phyloP scores from a whole-genome alignment of 1,284 basidiomycete species.

The Gymnopus androsaceus region DNA sequence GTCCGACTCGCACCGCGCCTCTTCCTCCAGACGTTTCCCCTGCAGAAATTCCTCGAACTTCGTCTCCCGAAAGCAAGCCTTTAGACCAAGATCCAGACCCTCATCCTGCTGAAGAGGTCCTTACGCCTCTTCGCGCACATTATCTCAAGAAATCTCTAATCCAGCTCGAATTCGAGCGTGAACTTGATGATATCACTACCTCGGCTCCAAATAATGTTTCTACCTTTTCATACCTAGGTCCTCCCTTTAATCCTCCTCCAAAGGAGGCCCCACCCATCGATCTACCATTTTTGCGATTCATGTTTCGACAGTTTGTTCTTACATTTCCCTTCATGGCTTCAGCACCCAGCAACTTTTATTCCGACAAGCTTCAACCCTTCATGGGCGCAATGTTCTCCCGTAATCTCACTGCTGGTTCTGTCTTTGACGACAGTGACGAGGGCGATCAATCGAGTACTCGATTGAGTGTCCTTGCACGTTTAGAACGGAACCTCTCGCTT shows the following conservation, averaged over 20 bases:
- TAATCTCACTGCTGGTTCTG: slow-evolving; percentile 69
- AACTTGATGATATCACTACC: slow-evolving; percentile 73
- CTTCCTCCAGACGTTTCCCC: slow-evolving; percentile 15
- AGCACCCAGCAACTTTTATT: slow-evolving; percentile 88
- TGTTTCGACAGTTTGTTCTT: slow-evolving; percentile 89
- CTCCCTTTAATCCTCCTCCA: slow-evolving; percentile 78
- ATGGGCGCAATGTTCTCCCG: slow-evolving; percentile 78
- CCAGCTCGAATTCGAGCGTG: slow-evolving; percentile 78
- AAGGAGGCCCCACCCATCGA: slow-evolving; percentile 63
- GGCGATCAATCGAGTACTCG: slow-evolving; percentile 54
- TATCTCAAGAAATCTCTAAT: slow-evolving; percentile 96
- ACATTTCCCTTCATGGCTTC: slow-evolving; percentile 91
- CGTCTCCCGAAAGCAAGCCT: slow-evolving; percentile 12
- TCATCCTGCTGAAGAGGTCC: slow-evolving; percentile 12
- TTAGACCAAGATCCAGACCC: slow-evolving; percentile 12
- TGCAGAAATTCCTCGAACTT: slow-evolving; percentile 7
- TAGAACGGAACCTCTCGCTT: slow-evolving; percentile 82
- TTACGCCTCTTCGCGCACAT: slow-evolving; percentile 87
- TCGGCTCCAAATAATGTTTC: slow-evolving; percentile 59
- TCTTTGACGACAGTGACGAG: slow-evolving; percentile 58
- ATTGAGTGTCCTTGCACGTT: slow-evolving; percentile 66
- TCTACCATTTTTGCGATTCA: slow-evolving; percentile 84
- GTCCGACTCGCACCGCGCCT: slow-evolving; percentile 31
- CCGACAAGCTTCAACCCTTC: slow-evolving; percentile 91
- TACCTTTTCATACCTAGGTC: slow-evolving; percentile 83